Percentiles rank a stretch among this genome's conserved stretches.
Evolutionary conservation across 2,329 filamentous ascomycete genomes (phyloP).

Genomic region (Calonectria pteridis): DNA sequence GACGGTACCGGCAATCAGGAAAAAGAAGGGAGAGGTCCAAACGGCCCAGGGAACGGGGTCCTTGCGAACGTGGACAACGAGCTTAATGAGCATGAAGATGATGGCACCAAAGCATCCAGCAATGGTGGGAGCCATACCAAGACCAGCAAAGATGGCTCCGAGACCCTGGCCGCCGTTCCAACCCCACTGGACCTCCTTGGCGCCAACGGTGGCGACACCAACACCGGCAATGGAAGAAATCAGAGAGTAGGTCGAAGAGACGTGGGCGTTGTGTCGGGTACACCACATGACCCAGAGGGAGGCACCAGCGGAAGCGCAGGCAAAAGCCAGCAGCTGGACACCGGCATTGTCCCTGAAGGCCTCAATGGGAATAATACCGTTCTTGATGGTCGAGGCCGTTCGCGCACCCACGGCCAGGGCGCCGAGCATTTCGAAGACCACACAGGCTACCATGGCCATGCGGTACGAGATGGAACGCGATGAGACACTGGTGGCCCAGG

Average conservation of each 20-base stretch:
- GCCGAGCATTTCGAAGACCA: slow-evolving; percentile 76
- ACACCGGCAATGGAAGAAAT: slow-evolving; percentile 78
- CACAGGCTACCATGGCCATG: slow-evolving; percentile 75
- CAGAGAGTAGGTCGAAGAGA: slow-evolving; percentile 79
- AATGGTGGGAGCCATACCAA: slow-evolving; percentile 78
- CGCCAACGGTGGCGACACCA: slow-evolving; percentile 75
- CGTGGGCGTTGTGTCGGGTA: slow-evolving; percentile 78
- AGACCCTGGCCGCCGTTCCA: slow-evolving; percentile 78
- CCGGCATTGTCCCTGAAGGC: slow-evolving; percentile 72
- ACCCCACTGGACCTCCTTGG: slow-evolving; percentile 73
- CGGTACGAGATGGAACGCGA: slow-evolving; percentile 81
- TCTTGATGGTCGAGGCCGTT: slow-evolving; percentile 84
- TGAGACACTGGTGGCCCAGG: slow-evolving; percentile 85
- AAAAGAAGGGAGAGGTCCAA: slow-evolving; percentile 80
- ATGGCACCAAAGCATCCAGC: slow-evolving; percentile 73
- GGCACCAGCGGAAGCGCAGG: slow-evolving; percentile 73
- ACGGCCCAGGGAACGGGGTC: slow-evolving; percentile 81
- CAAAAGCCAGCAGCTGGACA: slow-evolving; percentile 77
- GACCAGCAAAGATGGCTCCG: slow-evolving; percentile 78
- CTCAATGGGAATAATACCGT: slow-evolving; percentile 74
- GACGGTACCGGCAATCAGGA: slow-evolving; percentile 80
- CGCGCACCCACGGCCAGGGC: slow-evolving; percentile 76
- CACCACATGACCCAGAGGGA: slow-evolving; percentile 86
- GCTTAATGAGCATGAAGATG: slow-evolving; percentile 76
- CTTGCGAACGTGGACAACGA: slow-evolving; percentile 77